phyloP scores from a whole-genome alignment of 306 rosid species.

The Corylus americana region DNA sequence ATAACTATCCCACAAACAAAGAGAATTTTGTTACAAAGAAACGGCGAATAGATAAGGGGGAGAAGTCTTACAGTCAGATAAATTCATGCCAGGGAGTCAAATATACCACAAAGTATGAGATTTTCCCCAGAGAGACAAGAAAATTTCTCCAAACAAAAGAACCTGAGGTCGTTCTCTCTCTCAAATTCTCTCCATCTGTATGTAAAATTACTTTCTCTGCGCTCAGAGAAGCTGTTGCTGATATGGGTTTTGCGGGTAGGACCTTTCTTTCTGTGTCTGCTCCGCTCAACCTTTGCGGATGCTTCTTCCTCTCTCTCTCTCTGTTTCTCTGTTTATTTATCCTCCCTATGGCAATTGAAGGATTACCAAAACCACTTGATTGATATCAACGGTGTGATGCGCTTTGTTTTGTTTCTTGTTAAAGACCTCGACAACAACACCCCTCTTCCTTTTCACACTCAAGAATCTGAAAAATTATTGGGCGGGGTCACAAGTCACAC shows the following conservation, averaged over 20 bases:
- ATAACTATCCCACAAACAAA: not conserved
- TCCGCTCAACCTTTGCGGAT: conserved; percentile 23
- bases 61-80: conserved; percentile 42
- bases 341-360: conserved; percentile 27
- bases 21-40: conserved; percentile 20
- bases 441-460: not conserved
- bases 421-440: not conserved
- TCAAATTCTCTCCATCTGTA: conserved; percentile 6
- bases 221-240: conserved; percentile 6
- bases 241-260: not conserved
- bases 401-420: not conserved
- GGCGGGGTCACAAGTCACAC: not conserved
- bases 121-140: conserved; percentile 5
- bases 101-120: not conserved
- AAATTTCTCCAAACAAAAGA: conserved; percentile 7
- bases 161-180: conserved; percentile 37
- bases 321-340: conserved; percentile 26
- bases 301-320: conserved; percentile 11
- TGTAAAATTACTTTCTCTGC: not conserved
- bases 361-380: conserved; percentile 39
- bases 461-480: not conserved
- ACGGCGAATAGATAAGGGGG: conserved; percentile 1
- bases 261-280: conserved; percentile 2
- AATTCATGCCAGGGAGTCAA: conserved; percentile 13
- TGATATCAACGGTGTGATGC: conserved; percentile 26